Evolutionary conservation across 1,284 basidiomycete genomes (phyloP).

Genomic region (Sanghuangporus weigelae): DNA sequence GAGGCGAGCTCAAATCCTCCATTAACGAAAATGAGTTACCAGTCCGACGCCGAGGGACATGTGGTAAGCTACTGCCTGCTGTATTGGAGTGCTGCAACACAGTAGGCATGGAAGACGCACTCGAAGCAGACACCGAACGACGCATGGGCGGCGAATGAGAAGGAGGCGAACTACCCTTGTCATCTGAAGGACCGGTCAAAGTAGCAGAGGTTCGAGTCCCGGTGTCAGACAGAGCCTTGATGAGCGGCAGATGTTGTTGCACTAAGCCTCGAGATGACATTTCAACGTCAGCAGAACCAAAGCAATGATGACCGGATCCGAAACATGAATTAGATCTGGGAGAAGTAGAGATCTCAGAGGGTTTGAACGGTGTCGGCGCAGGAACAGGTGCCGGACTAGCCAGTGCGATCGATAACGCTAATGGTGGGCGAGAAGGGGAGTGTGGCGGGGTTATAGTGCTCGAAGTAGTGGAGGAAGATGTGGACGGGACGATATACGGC

Average conservation of each 20-base stretch:
- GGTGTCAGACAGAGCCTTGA: constrained; percentile 4
- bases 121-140: constrained; percentile 6
- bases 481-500: constrained; percentile 9
- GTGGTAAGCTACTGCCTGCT: constrained; percentile 5
- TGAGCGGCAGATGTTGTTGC: not conserved
- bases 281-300: not conserved
- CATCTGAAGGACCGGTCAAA: not conserved
- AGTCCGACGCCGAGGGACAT: constrained; percentile 3
- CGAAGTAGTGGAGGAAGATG: not conserved
- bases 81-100: not conserved
- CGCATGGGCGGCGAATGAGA: not conserved
- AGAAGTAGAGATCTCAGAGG: not conserved
- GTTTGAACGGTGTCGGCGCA: not conserved
- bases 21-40: not conserved
- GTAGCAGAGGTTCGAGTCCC: not conserved
- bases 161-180: not conserved
- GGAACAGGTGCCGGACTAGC: constrained; percentile 10
- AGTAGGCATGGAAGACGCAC: not conserved
- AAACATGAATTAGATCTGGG: not conserved
- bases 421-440: not conserved
- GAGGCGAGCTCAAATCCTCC: not conserved
- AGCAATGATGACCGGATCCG: not conserved
- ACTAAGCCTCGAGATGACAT: not conserved
- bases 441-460: not conserved
- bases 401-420: not conserved